A percentile compares a stretch with the other conserved stretches of the same genome.
Evolutionary conservation across 2,329 filamentous ascomycete genomes (phyloP).

Genomic region (Albophoma yamanashiensis): DNA sequence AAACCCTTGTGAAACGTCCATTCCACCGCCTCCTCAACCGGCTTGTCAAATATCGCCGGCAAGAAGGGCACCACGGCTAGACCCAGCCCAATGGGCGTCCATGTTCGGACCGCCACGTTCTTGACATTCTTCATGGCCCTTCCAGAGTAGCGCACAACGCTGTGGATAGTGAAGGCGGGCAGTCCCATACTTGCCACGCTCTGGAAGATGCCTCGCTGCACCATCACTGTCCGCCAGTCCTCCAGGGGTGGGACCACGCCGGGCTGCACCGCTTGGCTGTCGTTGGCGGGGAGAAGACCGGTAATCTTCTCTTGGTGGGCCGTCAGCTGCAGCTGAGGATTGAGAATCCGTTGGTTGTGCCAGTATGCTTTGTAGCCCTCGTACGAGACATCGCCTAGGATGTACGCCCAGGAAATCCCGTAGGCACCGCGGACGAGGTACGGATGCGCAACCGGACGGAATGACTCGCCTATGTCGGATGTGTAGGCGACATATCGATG

Average conservation of each 20-base stretch:
- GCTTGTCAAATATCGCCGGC: constrained; percentile 78
- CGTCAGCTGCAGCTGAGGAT: constrained; percentile 53
- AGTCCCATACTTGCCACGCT: constrained; percentile 85
- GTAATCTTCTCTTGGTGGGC: constrained; percentile 36
- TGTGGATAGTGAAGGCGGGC: constrained; percentile 89
- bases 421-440: constrained; percentile 74
- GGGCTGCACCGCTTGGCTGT: constrained; percentile 19
- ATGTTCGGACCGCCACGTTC: constrained; percentile 67
- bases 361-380: constrained; percentile 95
- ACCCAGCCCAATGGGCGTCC: constrained; percentile 81
- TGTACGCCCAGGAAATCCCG: constrained; percentile 84
- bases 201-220: constrained; percentile 84
- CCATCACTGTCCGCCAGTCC: constrained; percentile 86
- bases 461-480: constrained; percentile 91
- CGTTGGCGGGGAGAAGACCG: constrained; percentile 30
- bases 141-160: constrained; percentile 82
- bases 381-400: constrained; percentile 79
- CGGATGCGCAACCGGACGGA: constrained; percentile 85
- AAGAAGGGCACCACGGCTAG: constrained; percentile 70
- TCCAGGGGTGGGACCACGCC: constrained; percentile 59
- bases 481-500: constrained; percentile 98
- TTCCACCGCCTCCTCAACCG: constrained; percentile 85
- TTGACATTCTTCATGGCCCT: constrained; percentile 74
- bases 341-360: constrained; percentile 66
- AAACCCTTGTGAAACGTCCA: constrained; percentile 83